phyloP scores from a whole-genome alignment of 176 grass and related monocot species.

The Microstegium vimineum region DNA sequence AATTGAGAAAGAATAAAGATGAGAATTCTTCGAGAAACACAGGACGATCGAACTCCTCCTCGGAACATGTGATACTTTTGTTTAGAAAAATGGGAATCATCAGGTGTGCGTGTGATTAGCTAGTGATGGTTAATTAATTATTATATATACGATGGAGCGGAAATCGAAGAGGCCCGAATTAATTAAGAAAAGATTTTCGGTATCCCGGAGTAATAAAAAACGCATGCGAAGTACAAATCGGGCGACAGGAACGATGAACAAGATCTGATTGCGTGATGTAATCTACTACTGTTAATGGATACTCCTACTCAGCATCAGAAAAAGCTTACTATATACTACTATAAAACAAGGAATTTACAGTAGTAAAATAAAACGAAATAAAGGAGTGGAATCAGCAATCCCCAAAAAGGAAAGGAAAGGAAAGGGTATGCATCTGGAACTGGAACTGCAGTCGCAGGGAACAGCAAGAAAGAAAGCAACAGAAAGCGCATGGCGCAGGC shows the following conservation, averaged over 20 bases:
- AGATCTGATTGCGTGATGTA: constrained; percentile 2
- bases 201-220: neutral
- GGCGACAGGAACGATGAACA: neutral
- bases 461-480: neutral
- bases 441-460: neutral
- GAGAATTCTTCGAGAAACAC: neutral
- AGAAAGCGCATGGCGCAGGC: neutral
- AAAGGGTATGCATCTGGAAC: constrained; percentile 3
- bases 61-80: constrained; percentile 19
- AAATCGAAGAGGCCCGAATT: neutral
- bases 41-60: neutral
- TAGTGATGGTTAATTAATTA: neutral
- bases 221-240: neutral
- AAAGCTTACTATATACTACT: too few species aligned
- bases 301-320: too few species aligned
- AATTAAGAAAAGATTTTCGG: neutral
- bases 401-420: constrained; percentile 22
- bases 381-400: neutral
- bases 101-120: neutral
- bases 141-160: neutral
- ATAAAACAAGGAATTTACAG: constrained; percentile 1
- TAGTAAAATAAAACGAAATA: neutral
- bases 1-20: neutral
- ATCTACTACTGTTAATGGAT: neutral
- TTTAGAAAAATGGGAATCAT: neutral